Evolutionary conservation across 345 rosid species (phyloP), one percentile per base, ranked within the genome.

Genomic region (Mangifera indica): DNA sequence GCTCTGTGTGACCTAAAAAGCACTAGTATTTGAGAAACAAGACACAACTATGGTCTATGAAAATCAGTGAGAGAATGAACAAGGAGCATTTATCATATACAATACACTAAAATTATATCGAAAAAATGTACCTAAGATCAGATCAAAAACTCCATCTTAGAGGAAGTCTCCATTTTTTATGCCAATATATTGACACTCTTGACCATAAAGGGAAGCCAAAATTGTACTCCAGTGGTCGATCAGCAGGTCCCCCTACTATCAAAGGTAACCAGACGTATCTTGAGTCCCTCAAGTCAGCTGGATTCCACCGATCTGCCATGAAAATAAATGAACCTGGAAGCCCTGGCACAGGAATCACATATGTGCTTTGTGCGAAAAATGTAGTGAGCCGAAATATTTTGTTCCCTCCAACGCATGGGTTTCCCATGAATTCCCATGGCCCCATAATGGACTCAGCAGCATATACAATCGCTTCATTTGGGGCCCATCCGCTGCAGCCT

Each of bases 291-390:
- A 95, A 72, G 63, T 92, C 92, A 18, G 90, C 93, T 0, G 90
- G 98, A 74, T 95, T 95, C 98, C 98, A 95, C 64, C 99, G 83
- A 78, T 95, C 99, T 3, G 97, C 97, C 93, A 92, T 88, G 78
- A 95, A 95, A 58, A 92, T 90, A 79, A 78, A 92, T 0, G 84
- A 73, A 65, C 89, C 89, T 1, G 93, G 88, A 74, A 92, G 68
- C 48, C 95, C 93, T 0, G 88, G 81, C 69, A 95, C 32, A 3
- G 99, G 98, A 77, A 95, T 64, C 69, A 95, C 93, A 61, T 78
- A 89, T 0, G 99, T 90, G 81, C 98, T 81, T 77, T 95, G 98
- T 0, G 99, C 81, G 64, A 95, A 89, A 78, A 89, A 95, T 3
- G 99, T 92, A 21, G 98, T 77, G 18, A 84, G 83, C 15, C 80